These are phyloP conservation scores for Camellia granthamiana DNA, from an alignment of 148 eudicot genomes.

Conservation along the genomic window DNA sequence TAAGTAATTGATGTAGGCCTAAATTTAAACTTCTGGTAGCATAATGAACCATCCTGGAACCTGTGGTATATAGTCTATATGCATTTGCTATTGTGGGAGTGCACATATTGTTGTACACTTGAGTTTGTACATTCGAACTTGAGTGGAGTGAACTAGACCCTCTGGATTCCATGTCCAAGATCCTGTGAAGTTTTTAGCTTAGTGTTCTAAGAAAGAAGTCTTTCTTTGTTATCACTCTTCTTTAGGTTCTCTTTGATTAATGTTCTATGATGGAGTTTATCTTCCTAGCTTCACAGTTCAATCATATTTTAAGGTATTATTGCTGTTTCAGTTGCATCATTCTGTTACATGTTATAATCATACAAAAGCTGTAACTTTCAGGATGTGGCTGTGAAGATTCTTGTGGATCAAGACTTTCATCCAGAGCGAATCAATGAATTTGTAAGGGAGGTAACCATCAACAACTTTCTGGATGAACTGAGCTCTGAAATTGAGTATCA, in stretches of 20 bases:
- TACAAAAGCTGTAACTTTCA: conserved; percentile 23
- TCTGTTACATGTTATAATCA: not conserved
- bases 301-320: not conserved
- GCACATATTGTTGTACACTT: not conserved
- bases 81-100: not conserved
- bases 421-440: conserved; percentile 74
- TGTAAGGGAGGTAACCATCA: conserved; percentile 64
- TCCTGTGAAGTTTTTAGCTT: not conserved
- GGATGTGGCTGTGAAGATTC: conserved; percentile 99
- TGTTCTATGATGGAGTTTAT: not conserved
- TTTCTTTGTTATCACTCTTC: not conserved
- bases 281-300: not conserved
- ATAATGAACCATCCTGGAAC: too few species aligned
- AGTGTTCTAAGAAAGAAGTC: not conserved
- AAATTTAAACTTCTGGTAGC: not conserved
- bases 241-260: not conserved
- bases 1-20: not conserved
- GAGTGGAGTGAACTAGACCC: not conserved
- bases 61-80: not conserved
- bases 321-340: conserved; percentile 7
- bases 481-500: conserved; percentile 4
- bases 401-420: conserved; percentile 91
- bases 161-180: not conserved
- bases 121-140: not conserved
- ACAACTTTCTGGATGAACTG: conserved; percentile 7